phyloP scores from a whole-genome alignment of 768 basidiomycete species.

The Mycena rebaudengoi region DNA sequence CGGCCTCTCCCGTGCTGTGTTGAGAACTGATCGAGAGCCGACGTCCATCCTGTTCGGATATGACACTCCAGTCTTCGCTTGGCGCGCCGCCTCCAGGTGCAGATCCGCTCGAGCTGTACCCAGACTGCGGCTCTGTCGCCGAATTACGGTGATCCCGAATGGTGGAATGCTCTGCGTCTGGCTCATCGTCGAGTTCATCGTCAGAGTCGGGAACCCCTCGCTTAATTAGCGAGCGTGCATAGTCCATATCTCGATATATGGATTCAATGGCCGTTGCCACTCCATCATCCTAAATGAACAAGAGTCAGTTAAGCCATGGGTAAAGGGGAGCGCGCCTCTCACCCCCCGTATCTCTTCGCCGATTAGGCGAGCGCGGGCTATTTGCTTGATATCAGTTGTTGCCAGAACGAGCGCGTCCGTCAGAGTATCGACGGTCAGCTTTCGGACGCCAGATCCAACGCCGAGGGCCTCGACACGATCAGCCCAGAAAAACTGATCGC shows the following conservation, averaged over 20 bases:
- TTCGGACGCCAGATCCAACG: conserved; percentile 87
- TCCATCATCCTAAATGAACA: conserved; percentile 85
- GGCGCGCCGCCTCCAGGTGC: conserved; percentile 54
- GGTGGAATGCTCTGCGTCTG: conserved; percentile 48
- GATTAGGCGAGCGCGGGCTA: conserved; percentile 81
- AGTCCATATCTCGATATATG: conserved; percentile 96
- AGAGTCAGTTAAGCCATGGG: conserved; percentile 5
- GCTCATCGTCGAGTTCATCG: conserved; percentile 39
- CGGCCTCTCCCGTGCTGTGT: conserved; percentile 46
- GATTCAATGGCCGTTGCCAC: conserved; percentile 92
- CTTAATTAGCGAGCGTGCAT: conserved; percentile 89
- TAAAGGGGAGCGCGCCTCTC: conserved; percentile 30
- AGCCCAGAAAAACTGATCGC: conserved; percentile 98
- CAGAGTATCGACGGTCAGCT: conserved; percentile 81
- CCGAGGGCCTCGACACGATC: conserved; percentile 98
- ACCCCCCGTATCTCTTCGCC: conserved; percentile 91
- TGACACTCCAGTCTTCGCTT: conserved; percentile 90
- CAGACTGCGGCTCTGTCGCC: conserved; percentile 50
- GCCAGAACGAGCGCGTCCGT: conserved; percentile 82
- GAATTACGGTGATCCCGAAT: conserved; percentile 42
- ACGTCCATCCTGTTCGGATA: conserved; percentile 77
- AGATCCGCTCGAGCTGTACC: conserved; percentile 66
- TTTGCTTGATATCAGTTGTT: conserved; percentile 89
- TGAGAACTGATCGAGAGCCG: conserved; percentile 65
- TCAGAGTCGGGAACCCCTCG: conserved; percentile 45